Evolutionary conservation across 2,329 filamentous ascomycete genomes (phyloP).

Genomic region (Periconia macrospinosa): DNA sequence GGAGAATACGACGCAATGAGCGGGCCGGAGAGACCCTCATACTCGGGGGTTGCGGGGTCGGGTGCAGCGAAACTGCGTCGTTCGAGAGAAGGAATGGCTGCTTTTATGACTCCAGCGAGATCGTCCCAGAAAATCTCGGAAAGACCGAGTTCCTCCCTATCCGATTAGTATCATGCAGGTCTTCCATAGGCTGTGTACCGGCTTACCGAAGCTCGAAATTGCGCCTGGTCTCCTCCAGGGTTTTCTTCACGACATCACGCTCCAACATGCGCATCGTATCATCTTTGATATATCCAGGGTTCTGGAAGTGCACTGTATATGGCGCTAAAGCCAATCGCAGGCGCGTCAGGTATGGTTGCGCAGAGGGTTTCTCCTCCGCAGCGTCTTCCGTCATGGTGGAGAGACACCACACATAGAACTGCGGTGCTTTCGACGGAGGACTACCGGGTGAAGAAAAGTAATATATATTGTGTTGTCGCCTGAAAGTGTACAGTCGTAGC

Average conservation of each 20-base stretch:
- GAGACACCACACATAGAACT: slow-evolving; percentile 11
- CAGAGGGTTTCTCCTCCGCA: slow-evolving; percentile 16
- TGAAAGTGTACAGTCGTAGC: background rate
- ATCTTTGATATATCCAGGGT: slow-evolving; percentile 61
- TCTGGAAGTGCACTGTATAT: slow-evolving; percentile 63
- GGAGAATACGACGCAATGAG: slow-evolving; percentile 64
- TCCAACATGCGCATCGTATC: slow-evolving; percentile 61
- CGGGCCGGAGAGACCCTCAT: slow-evolving; percentile 61
- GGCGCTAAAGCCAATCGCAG: slow-evolving; percentile 50
- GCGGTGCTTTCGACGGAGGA: slow-evolving; percentile 3
- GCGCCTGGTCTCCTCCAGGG: slow-evolving; percentile 60
- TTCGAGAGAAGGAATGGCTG: slow-evolving; percentile 64
- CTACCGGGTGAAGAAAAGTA: too few species aligned
- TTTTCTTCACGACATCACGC: slow-evolving; percentile 58
- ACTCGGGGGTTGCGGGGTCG: slow-evolving; percentile 58
- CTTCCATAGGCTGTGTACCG: background rate
- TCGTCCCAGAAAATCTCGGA: slow-evolving; percentile 63
- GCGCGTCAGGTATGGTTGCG: slow-evolving; percentile 45
- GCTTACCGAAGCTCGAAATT: slow-evolving; percentile 57
- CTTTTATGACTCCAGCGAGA: slow-evolving; percentile 59
- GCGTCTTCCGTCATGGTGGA: slow-evolving; percentile 13
- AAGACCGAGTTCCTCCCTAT: slow-evolving; percentile 59
- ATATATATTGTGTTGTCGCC: background rate
- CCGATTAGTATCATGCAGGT: slow-evolving; percentile 4
- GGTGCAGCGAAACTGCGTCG: slow-evolving; percentile 64